Evolutionary conservation across 768 basidiomycete species (phyloP).

Genomic region (Phanerodontia chrysosporium): DNA sequence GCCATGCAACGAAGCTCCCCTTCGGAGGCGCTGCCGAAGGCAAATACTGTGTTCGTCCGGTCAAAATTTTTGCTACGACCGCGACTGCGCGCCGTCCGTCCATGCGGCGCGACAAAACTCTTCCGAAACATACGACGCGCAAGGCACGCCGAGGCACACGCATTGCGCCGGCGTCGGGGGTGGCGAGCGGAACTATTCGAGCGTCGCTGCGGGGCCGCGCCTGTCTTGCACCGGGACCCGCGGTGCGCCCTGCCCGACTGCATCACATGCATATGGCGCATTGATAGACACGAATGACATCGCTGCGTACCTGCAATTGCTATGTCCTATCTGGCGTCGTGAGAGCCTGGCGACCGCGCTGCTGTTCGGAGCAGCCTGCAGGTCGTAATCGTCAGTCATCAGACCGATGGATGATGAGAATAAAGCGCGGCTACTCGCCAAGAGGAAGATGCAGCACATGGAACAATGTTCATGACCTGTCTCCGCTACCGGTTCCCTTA

Average conservation of each 20-base stretch:
- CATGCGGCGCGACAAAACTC: not conserved
- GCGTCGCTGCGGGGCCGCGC: too few relatives aligned
- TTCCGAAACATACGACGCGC: too few relatives aligned
- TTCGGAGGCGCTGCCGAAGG: not conserved
- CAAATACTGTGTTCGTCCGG: not conserved
- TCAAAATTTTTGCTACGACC: not conserved
- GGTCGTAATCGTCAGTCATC: not conserved
- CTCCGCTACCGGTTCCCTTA: not conserved
- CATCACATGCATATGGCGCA: not conserved
- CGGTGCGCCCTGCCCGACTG: not conserved
- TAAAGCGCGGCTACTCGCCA: not conserved
- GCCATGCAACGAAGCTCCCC: not conserved
- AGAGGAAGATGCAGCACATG: not conserved
- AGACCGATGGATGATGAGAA: not conserved
- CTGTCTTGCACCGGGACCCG: not conserved
- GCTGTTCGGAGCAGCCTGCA: not conserved
- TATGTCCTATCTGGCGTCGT: not conserved
- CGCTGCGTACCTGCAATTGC: not conserved
- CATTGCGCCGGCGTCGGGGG: too few relatives aligned
- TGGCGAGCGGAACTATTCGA: too few relatives aligned
- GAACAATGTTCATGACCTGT: not conserved
- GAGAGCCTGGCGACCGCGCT: not conserved
- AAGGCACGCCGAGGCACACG: too few relatives aligned
- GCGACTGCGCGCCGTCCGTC: not conserved
- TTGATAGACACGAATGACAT: not conserved